These are phyloP conservation scores for Russula virescens DNA, from an alignment of 768 basidiomycete genomes.

Conservation along the genomic window DNA sequence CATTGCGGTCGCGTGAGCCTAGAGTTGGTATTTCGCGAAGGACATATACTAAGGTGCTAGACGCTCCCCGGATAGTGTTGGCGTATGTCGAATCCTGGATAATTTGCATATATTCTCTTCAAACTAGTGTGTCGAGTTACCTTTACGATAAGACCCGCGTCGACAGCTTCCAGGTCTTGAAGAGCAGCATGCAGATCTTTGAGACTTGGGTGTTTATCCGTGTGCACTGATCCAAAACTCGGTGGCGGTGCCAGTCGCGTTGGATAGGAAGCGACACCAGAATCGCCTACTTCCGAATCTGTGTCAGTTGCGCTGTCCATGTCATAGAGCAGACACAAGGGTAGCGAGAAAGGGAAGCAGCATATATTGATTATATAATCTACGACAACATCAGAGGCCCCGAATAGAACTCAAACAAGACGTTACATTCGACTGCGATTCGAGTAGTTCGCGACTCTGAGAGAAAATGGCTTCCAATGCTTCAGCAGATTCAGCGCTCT, in stretches of 20 bases:
- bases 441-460: slow-evolving; percentile 42
- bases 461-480: slow-evolving; percentile 64
- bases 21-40: neutral
- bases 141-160: slow-evolving; percentile 6
- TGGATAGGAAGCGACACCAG: slow-evolving; percentile 6
- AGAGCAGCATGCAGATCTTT: slow-evolving; percentile 3
- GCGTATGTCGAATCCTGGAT: slow-evolving; percentile 11
- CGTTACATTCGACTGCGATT: slow-evolving; percentile 51
- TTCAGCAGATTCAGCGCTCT: slow-evolving; percentile 55
- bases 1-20: neutral
- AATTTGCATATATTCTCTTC: slow-evolving; percentile 17
- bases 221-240: neutral
- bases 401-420: slow-evolving; percentile 42
- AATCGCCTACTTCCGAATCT: slow-evolving; percentile 33
- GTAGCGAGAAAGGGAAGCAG: neutral
- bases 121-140: slow-evolving; percentile 5
- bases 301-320: slow-evolving; percentile 52
- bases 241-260: slow-evolving; percentile 11
- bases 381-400: slow-evolving; percentile 13
- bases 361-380: slow-evolving; percentile 21
- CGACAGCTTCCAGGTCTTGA: neutral
- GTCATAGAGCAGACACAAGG: neutral
- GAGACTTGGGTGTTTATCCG: neutral
- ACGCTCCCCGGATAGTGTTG: slow-evolving; percentile 10
- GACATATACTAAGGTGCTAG: neutral